Base-by-base conservation (phyloP, 2,329 filamentous ascomycete species). In the Aspergillus pseudoviridinutans region DNA sequence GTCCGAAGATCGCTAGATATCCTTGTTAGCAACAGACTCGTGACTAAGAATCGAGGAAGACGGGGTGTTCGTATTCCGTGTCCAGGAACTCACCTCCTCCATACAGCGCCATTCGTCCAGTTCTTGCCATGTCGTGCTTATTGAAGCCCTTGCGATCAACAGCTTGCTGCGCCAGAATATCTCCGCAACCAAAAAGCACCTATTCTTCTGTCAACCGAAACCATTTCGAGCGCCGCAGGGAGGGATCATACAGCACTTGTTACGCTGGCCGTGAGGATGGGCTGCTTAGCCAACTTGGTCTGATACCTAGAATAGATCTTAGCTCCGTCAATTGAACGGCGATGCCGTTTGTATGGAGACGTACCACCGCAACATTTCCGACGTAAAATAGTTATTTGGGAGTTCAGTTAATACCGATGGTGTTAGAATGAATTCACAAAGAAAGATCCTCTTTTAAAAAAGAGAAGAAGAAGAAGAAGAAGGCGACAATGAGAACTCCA, bases 131-230 rank as follows among this genome's bases (percentile, higher is more conserved):
- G 69, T 93, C 88, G 74, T 99, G 93, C 63, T 89, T 88, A 65
- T 87, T 78, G 27, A 89, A 64, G 20, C 92, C 92, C 68, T 83
- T 87, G 74, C 86, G 87, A 78, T 97, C 93, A 58, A 99, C 90
- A 38, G 86, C 81, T 78, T 97, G 93, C 77, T 99, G 94, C 41
- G 94, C 91, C 64, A 95, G 87, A 59, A 89, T 82, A 78, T 99
- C 94, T 68, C 94, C 94, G 14, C 92, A 90, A 58, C 89, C 92
- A 74, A 97, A 99, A 62, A 99, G 87, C 58, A 97, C 74, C 84
- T 87, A 62, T 22, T 24, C 32, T 35, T 46, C 50, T 47, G 49
- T 58, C n/a, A 55, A 42, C 29, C 17, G 20, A n/a, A 46, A 24
- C 32, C 9, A 54, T 27, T 27, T n/a, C 10, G 8, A 27, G 32